Evolutionary conservation across 2,329 filamentous ascomycete species (phyloP).

Genomic region (Penicillium digitatum): DNA sequence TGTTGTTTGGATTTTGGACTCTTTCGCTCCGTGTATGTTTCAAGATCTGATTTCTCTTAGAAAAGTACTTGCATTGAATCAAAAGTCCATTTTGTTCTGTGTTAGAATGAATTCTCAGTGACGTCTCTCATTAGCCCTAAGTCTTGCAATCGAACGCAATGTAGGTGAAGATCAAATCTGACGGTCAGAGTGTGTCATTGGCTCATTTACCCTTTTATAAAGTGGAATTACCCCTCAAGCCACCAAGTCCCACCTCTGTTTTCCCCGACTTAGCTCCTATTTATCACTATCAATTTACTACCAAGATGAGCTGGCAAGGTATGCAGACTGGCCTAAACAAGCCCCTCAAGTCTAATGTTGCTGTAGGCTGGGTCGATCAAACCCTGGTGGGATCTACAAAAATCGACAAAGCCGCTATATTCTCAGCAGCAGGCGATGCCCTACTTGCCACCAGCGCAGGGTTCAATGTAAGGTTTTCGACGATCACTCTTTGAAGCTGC

Average conservation of each 20-base stretch:
- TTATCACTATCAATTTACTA: not conserved
- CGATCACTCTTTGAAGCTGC: not conserved
- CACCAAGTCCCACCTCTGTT: not conserved
- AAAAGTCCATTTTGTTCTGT: not conserved
- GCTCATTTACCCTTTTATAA: not conserved
- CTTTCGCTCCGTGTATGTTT: not conserved
- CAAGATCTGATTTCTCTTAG: not conserved
- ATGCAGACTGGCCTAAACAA: not conserved
- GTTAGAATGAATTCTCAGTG: not conserved
- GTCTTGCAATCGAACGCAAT: too few species aligned
- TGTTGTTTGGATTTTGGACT: conserved; percentile 9
- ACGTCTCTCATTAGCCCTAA: not conserved
- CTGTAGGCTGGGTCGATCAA: not conserved
- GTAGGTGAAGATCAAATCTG: not conserved
- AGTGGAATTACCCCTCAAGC: not conserved
- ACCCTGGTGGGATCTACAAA: not conserved
- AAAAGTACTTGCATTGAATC: not conserved
- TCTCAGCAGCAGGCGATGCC: not conserved
- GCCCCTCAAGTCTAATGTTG: not conserved
- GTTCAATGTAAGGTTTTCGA: not conserved
- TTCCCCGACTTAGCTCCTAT: not conserved
- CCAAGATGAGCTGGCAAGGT: not conserved
- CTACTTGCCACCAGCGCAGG: not conserved
- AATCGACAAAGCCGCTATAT: not conserved
- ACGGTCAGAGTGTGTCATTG: not conserved